Percentiles rank a stretch among this genome's conserved stretches.
Conservation (phyloP, 2,329 filamentous ascomycete genomes). For the Fonsecaea multimorphosa region DNA sequence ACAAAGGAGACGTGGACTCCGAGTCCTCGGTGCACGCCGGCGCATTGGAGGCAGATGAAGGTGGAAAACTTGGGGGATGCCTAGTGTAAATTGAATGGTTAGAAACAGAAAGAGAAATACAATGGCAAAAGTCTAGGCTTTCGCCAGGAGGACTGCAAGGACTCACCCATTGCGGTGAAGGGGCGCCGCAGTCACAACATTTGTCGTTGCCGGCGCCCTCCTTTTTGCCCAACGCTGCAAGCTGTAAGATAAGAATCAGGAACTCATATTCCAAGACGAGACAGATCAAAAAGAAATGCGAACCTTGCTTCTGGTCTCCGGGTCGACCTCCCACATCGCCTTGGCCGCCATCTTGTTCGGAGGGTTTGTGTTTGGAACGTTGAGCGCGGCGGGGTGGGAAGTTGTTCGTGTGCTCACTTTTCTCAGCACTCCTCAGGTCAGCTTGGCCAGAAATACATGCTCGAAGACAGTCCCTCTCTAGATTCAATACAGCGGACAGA, state of each 20-base stretch:
- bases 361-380: conserved; percentile 16
- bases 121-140: conserved; percentile 14
- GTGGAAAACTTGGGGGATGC: conserved; percentile 93
- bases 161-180: conserved; percentile 94
- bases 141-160: conserved; percentile 3
- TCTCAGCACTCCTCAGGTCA: conserved; percentile 7
- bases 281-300: not conserved
- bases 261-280: not conserved
- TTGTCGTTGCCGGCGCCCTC: conserved; percentile 76
- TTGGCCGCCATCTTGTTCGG: conserved; percentile 37
- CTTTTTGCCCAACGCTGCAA: conserved; percentile 85
- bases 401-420: conserved; percentile 23
- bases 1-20: conserved; percentile 99
- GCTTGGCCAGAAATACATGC: conserved; percentile 10
- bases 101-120: conserved; percentile 12
- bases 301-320: conserved; percentile 95
- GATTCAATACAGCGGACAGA: not conserved
- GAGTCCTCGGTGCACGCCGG: conserved; percentile 89
- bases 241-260: conserved; percentile 57
- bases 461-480: conserved; percentile 5
- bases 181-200: conserved; percentile 94
- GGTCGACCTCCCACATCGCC: conserved; percentile 96
- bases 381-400: conserved; percentile 15
- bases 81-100: conserved; percentile 46
- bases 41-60: conserved; percentile 97